These are phyloP conservation scores for Venturia carpophila DNA, from an alignment of 2,329 filamentous ascomycete genomes.

Conservation along the genomic window DNA sequence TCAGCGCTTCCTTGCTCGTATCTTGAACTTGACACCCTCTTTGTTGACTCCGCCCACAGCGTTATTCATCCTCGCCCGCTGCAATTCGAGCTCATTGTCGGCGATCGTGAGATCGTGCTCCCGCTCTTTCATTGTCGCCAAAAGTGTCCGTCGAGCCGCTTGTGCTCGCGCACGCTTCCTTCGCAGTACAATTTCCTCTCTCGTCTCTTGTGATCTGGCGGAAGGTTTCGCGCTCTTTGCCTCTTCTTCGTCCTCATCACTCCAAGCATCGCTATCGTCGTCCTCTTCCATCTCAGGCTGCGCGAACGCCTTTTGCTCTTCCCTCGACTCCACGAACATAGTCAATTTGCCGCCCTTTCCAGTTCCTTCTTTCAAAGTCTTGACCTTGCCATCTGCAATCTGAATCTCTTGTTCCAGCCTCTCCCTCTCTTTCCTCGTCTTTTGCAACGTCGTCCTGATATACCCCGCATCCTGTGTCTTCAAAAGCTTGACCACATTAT, in stretches of 20 bases:
- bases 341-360: conserved; percentile 27
- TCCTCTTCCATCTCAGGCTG: conserved; percentile 33
- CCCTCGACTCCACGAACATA: conserved; percentile 35
- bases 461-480: conserved; percentile 61
- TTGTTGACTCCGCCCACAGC: conserved; percentile 55
- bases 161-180: conserved; percentile 32
- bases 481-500: conserved; percentile 54
- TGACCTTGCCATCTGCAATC: conserved; percentile 27
- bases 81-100: conserved; percentile 49
- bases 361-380: conserved; percentile 19
- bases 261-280: conserved; percentile 24
- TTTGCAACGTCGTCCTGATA: conserved; percentile 50
- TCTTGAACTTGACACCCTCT: conserved; percentile 56
- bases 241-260: conserved; percentile 23
- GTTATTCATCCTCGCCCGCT: conserved; percentile 54
- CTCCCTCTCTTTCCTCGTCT: conserved; percentile 46
- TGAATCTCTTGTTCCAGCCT: conserved; percentile 39
- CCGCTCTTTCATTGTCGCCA: conserved; percentile 47
- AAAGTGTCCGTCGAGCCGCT: conserved; percentile 41
- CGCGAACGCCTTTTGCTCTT: conserved; percentile 35
- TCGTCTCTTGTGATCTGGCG: conserved; percentile 1
- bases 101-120: conserved; percentile 49
- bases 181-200: conserved; percentile 20
- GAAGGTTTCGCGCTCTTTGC: conserved; percentile 22
- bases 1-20: conserved; percentile 52